Evolutionary conservation across 2,329 filamentous ascomycete species (phyloP), one percentile per base, ranked within the genome.

Genomic region (Penicillium sp.): DNA sequence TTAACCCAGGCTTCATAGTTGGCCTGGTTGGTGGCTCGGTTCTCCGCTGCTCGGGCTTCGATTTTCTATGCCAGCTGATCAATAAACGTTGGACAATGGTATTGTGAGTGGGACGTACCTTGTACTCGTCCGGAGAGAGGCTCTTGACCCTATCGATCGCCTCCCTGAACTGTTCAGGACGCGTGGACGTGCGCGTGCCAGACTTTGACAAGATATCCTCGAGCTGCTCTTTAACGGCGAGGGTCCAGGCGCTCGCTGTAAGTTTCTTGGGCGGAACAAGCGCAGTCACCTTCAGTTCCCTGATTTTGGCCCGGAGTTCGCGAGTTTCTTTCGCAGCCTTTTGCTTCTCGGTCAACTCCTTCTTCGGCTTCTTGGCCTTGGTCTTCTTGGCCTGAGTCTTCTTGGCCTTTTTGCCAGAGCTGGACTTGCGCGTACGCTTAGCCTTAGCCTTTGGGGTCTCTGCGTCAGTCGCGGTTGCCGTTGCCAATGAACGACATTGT

Each of bases 1-100:
- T 74, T 62, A 16, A 86, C 63, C 79, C 79, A 86, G 48, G 71
- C 60, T 24, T 76, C 68, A 59, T 75, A 77, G 11, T 68, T 69
- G 16, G 67, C 65, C 16, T 63, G 55, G 40, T 74, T 75, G 11
- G 69, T 65, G 32, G 67, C 70, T 16, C 63, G 73, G 54, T 72
- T 74, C 48, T 75, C 59, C 45, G 71, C 72, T 41, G 75, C 77
- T 14, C 74, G 54, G 40, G 77, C 74, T 55, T 77, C 75, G 61
- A 76, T 78, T 56, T 72, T 71, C 81, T 84, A 44, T n/a, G 47
- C 35, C 32, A 29, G 6, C 55, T 24, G 42, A 46, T 55, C 29
- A 55, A 44, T 16, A 47, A 34, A 18, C 9, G 7, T 8, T 18
- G 3, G 6, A 18, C 9, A 11, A 18, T 26, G n/a, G 7, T 4